These are phyloP conservation scores for Isoetes taiwanensis DNA, from an alignment of 75 land plant genomes.

Conservation along the genomic window DNA sequence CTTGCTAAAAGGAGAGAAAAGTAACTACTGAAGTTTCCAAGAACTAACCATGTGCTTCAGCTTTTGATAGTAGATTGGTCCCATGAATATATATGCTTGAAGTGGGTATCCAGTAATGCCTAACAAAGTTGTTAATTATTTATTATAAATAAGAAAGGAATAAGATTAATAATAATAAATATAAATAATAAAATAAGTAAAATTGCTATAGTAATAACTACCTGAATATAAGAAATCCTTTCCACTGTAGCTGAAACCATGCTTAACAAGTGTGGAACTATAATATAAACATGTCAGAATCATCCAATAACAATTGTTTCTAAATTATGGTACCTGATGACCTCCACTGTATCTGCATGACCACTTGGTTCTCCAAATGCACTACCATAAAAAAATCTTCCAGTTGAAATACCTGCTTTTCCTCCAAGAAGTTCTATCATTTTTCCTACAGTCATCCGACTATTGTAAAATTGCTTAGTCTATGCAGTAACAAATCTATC, in stretches of 20 bases:
- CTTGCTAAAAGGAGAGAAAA: neutral
- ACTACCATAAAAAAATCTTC: slow-evolving; percentile 93
- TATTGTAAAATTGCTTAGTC: no score
- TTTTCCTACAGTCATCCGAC: slow-evolving; percentile 99
- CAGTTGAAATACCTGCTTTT: slow-evolving; percentile 93
- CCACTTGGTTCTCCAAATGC: slow-evolving; percentile 99
- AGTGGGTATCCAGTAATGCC: slow-evolving; percentile 86
- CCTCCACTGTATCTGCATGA: slow-evolving; percentile 92
- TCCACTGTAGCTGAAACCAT: slow-evolving; percentile 91
- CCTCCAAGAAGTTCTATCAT: slow-evolving; percentile 98
- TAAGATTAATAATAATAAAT: no score
- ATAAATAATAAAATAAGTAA: no score
- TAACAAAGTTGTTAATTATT: slow-evolving; percentile 16
- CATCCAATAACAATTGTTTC: neutral
- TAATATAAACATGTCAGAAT: neutral
- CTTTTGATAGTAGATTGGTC: slow-evolving; percentile 97
- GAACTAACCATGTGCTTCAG: slow-evolving; percentile 83
- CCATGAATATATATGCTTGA: slow-evolving; percentile 98
- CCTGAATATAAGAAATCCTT: slow-evolving; percentile 97
- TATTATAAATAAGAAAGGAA: neutral
- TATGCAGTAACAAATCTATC: no score
- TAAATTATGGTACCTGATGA: slow-evolving; percentile 96
- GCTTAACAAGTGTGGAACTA: slow-evolving; percentile 80
- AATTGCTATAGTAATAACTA: no score
- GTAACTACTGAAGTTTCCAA: neutral